Evolutionary conservation across 257 asterid species (phyloP).

Genomic region (Nicotiana obtusifolia): DNA sequence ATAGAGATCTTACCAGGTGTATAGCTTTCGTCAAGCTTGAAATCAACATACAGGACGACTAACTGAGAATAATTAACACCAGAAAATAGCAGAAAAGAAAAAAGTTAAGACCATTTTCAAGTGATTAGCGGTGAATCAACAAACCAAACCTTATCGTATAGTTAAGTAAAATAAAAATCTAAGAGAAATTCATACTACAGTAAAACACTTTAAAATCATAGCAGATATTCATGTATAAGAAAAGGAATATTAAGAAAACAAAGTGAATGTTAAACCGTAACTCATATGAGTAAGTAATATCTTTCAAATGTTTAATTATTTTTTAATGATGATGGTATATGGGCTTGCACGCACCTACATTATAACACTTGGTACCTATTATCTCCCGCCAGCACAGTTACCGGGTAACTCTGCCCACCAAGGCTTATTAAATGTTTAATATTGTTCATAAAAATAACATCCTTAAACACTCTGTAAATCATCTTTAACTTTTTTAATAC

Average conservation of each 20-base stretch:
- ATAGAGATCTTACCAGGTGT: constrained; percentile 87
- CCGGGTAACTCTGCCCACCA: no score
- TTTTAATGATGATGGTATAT: no score
- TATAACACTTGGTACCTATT: no score
- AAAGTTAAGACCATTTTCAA: neutral
- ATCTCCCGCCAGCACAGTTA: no score
- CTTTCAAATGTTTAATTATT: no score
- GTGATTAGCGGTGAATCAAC: neutral
- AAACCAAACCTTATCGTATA: neutral
- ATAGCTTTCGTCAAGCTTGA: constrained; percentile 96
- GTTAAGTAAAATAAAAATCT: neutral
- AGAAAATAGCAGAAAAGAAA: neutral
- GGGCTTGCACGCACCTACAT: no score
- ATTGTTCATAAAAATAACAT: neutral
- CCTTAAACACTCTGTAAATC: neutral
- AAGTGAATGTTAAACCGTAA: neutral
- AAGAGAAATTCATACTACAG: neutral
- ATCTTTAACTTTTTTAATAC: neutral
- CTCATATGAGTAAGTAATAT: neutral
- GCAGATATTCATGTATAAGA: neutral
- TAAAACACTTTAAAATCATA: neutral
- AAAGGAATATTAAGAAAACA: neutral
- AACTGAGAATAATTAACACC: constrained; percentile 18
- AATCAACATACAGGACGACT: constrained; percentile 78
- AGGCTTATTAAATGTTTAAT: no score